Conservation (phyloP, 2,329 filamentous ascomycete genomes). For the Penicillium olsonii region DNA sequence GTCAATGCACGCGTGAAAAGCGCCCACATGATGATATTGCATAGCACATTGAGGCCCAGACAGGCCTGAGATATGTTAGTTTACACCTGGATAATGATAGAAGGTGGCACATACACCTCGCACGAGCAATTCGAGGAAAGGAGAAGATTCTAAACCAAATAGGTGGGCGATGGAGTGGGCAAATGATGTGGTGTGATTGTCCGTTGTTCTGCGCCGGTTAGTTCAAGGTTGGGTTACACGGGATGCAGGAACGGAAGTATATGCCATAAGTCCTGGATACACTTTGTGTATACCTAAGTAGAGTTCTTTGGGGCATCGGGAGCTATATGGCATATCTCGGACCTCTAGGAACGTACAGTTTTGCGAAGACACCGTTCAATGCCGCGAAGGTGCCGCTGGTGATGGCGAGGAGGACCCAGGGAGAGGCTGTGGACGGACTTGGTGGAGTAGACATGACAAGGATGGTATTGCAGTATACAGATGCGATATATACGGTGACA, state of each 20-base stretch:
- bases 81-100: neutral
- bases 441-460: no score
- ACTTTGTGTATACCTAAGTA: neutral
- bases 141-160: slow-evolving; percentile 41
- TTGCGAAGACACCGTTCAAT: slow-evolving; percentile 67
- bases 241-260: neutral
- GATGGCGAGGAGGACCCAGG: slow-evolving; percentile 59
- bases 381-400: slow-evolving; percentile 64
- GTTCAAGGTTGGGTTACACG: slow-evolving; percentile 2
- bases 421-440: slow-evolving; percentile 20
- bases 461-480: slow-evolving; percentile 3
- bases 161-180: slow-evolving; percentile 48
- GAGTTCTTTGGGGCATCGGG: neutral
- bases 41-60: slow-evolving; percentile 62
- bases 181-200: slow-evolving; percentile 57
- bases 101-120: slow-evolving; percentile 53
- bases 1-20: slow-evolving; percentile 65
- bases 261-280: neutral
- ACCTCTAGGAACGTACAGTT: slow-evolving; percentile 55
- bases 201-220: slow-evolving; percentile 58
- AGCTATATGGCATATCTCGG: neutral
- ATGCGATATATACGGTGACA: neutral
- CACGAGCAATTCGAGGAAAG: slow-evolving; percentile 52
- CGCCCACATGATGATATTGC: slow-evolving; percentile 66
- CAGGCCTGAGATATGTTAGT: slow-evolving; percentile 48